Evolutionary conservation across 805 yeast species (phyloP).

Genomic region (Ogataea trehaloabstinens): DNA sequence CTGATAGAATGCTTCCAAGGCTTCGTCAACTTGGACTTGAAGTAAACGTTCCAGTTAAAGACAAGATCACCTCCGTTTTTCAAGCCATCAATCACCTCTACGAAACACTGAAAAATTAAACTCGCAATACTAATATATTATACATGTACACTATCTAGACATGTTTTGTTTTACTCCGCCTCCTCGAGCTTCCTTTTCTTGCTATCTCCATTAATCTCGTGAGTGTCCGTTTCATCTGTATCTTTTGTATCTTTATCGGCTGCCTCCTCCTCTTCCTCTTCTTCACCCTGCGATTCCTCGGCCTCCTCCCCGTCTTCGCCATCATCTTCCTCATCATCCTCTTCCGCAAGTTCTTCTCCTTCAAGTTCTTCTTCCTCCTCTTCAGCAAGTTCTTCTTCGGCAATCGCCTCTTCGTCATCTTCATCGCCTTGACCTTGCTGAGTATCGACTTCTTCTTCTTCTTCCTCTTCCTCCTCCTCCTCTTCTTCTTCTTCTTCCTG

Average conservation of each 20-base stretch:
- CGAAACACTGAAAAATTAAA: constrained; percentile 23
- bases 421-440: constrained; percentile 19
- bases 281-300: constrained; percentile 30
- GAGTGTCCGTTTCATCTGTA: constrained; percentile 23
- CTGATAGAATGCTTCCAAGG: constrained; percentile 51
- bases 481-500: constrained; percentile 49
- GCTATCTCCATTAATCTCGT: constrained; percentile 4
- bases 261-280: constrained; percentile 20
- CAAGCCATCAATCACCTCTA: constrained; percentile 42
- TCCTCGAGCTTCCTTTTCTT: constrained; percentile 2
- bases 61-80: constrained; percentile 37
- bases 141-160: too few relatives aligned
- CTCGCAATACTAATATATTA: too few relatives aligned
- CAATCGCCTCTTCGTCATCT: constrained; percentile 24
- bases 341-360: constrained; percentile 41
- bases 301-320: constrained; percentile 19
- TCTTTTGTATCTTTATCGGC: constrained; percentile 26
- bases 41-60: constrained; percentile 3
- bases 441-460: background rate
- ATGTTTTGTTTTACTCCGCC: background rate
- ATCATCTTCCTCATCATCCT: constrained; percentile 37
- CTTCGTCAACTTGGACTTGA: constrained; percentile 7
- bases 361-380: constrained; percentile 43
- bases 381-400: constrained; percentile 38
- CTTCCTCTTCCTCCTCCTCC: constrained; percentile 26